Evolutionary conservation across 2,329 filamentous ascomycete species (phyloP).

Genomic region (Cercospora janseana): DNA sequence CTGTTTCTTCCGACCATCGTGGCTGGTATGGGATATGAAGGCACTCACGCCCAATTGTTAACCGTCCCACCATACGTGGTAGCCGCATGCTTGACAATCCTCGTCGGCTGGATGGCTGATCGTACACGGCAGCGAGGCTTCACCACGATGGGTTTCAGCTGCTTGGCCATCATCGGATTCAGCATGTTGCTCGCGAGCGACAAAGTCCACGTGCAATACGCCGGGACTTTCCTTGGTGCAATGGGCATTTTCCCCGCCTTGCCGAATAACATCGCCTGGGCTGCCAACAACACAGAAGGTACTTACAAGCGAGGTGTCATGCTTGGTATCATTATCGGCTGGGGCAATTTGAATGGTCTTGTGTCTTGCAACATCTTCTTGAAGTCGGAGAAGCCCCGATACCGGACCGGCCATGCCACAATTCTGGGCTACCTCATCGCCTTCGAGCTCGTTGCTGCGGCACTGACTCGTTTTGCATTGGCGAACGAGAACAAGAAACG

Average conservation of each 20-base stretch:
- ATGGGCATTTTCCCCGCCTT: constrained; percentile 44
- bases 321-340: constrained; percentile 78
- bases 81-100: constrained; percentile 66
- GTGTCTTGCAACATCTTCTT: constrained; percentile 78
- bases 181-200: constrained; percentile 69
- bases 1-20: constrained; percentile 70
- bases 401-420: constrained; percentile 64
- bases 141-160: constrained; percentile 71
- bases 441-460: constrained; percentile 60
- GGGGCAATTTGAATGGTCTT: constrained; percentile 84
- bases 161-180: constrained; percentile 76
- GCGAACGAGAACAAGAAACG: constrained; percentile 71
- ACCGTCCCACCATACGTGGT: constrained; percentile 72
- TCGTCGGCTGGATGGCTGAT: constrained; percentile 73
- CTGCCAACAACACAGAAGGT: constrained; percentile 81
- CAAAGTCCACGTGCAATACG: constrained; percentile 60
- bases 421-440: constrained; percentile 73
- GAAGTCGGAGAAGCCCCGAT: constrained; percentile 23
- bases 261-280: constrained; percentile 82
- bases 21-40: constrained; percentile 47
- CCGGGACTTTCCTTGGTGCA: constrained; percentile 19
- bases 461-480: constrained; percentile 59
- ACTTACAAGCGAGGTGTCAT: constrained; percentile 88
- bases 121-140: constrained; percentile 68
- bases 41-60: constrained; percentile 41